Evolutionary conservation across 176 grass and related monocot species (phyloP), one percentile per base, ranked within the genome.

Genomic region (Eremochloa ophiuroides): DNA sequence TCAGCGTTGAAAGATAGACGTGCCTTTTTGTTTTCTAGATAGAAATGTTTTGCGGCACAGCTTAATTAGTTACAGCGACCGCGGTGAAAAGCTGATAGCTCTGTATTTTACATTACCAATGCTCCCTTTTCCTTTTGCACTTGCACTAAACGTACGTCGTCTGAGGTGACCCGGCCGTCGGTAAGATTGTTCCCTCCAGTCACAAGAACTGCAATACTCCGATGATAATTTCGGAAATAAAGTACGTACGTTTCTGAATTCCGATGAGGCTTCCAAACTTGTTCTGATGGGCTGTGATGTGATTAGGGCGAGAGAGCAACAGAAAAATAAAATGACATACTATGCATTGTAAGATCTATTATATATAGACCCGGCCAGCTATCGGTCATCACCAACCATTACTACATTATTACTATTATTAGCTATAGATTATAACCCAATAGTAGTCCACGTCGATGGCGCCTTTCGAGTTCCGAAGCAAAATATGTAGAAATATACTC

Each of bases 31-130:
- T n/a, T n/a, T 56, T 56, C 69, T 58, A 74, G 69, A 80, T n/a
- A n/a, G n/a, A 77, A 40, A 33, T 10, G n/a, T 48, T 47, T 67
- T 63, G 75, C 31, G 66, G 55, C 66, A 39, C 56, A 78, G 55
- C 55, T n/a, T n/a, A n/a, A n/a, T 63, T 28, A 61, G 34, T 73
- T 27, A 46, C 69, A 82, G 28, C 69, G 23, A 18, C 7, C 69
- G 26, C 59, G 59, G 71, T 66, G 59, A n/a, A 65, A n/a, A 74
- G 22, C 69, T 34, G 38, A 65, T 18, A 61, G 2, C 51, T 71
- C 11, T n/a, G 23, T 20, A 18, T 44, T 69, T 47, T 28, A 10
- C 14, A 7, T 33, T 64, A 18, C 18, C 31, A 67, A 5, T 23
- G 8, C 33, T 51, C 31, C 33, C 6, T 18, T 66, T 66, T n/a